Evolutionary conservation across 2,329 filamentous ascomycete species (phyloP), one percentile per base, ranked within the genome.

Genomic region (Epichloe bromicola): DNA sequence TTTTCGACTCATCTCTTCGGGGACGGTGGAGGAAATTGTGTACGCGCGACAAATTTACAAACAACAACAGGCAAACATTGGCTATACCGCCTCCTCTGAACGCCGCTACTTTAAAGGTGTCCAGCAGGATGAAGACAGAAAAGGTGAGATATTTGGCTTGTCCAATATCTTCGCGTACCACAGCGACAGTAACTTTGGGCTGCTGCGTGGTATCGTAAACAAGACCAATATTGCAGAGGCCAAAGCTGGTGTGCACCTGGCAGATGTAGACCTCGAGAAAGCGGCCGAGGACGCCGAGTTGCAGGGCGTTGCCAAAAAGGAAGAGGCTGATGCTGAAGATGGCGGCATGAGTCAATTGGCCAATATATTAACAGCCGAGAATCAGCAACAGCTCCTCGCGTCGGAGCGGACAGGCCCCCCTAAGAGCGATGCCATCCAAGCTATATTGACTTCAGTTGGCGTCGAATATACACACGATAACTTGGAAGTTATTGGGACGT

Each of bases 1-100:
- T 1, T 97, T 95, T 64, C 83, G 93, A 4, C 78, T 98, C 1
- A 82, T 98, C 17, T 91, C 86, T 2, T 82, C 87, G 1, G 93
- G 93, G 1, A 97, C 93, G 0, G 88, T 98, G 15, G 93, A 98
- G 63, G 93, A 98, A 66, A 93, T 96, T 50, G 88, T 97, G 7
- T 98, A 98, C 60, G 93, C 91, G 0, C 79, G 93, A 6, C 93
- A 98, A 61, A 93, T 98, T 39, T 98, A 98, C 75, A 98, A 98
- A 66, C 93, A 98, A 63, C 93, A 98, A 61, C 93, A 97, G 69
- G 91, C 93, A 26, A 97, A 96, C 61, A 97, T 98, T 53, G 93
- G 88, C 1, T 97, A 98, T 67, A 94, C 84, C 36, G 93, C 93
- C 0, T 94, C 88, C 0, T 85, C 83, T 5, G 93, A 98, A 66